Percentiles rank a stretch among this genome's conserved stretches.
Evolutionary conservation across 257 asterid species (phyloP).

Genomic region (Ilex asprella): DNA sequence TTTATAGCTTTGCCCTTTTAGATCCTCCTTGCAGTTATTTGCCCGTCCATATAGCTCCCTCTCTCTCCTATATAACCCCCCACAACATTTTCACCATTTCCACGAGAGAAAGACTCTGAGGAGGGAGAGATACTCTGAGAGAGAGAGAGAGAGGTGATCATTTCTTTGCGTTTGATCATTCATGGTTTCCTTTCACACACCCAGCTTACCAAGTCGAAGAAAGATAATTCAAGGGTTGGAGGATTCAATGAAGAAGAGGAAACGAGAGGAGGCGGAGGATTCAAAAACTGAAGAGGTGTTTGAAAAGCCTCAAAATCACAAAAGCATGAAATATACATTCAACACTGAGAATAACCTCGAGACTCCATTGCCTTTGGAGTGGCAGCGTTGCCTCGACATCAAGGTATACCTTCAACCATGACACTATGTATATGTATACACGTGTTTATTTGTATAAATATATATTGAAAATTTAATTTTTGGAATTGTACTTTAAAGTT

Average conservation of each 20-base stretch:
- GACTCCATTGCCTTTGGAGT: slow-evolving; percentile 46
- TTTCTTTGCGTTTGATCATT: not conserved
- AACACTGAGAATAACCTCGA: slow-evolving; percentile 24
- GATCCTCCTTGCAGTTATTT: slow-evolving; percentile 28
- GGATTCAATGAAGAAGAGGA: slow-evolving; percentile 45
- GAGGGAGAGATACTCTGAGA: too few relatives aligned
- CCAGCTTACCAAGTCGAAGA: slow-evolving; percentile 21
- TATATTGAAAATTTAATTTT: too few relatives aligned
- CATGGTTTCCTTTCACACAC: slow-evolving; percentile 48
- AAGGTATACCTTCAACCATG: slow-evolving; percentile 29
- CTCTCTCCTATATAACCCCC: slow-evolving; percentile 21
- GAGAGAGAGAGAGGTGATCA: not conserved
- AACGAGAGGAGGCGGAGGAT: slow-evolving; percentile 28
- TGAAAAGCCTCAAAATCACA: slow-evolving; percentile 22
- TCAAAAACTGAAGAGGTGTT: slow-evolving; percentile 2
- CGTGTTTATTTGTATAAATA: too few relatives aligned
- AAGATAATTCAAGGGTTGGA: slow-evolving; percentile 24
- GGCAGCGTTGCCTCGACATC: slow-evolving; percentile 70
- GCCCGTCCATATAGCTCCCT: slow-evolving; percentile 2
- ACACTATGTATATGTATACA: too few relatives aligned
- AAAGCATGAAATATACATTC: slow-evolving; percentile 11
- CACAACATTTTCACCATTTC: slow-evolving; percentile 11
- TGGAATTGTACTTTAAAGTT: too few relatives aligned
- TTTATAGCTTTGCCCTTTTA: slow-evolving; percentile 34
- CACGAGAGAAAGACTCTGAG: slow-evolving; percentile 11